Conservation (phyloP, 2,329 filamentous ascomycete genomes). For the Aspergillus quadricinctus region DNA sequence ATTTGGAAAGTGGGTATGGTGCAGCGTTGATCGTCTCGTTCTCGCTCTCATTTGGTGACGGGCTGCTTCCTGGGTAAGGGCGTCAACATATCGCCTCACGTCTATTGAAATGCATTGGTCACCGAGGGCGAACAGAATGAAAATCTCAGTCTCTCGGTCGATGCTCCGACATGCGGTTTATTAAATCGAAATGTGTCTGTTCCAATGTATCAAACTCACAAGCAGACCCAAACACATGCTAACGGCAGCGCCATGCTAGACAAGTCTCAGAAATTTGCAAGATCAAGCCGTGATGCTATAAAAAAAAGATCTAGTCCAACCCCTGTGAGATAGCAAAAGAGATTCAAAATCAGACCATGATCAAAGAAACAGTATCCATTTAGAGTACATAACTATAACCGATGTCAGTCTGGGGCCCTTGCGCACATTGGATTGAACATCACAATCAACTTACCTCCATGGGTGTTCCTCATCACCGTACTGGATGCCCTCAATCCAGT, state of each 20-base stretch:
- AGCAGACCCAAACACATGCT: not conserved
- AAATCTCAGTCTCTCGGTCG: not conserved
- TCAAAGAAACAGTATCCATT: not conserved
- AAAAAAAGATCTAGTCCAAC: not conserved
- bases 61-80: not conserved
- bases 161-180: not conserved
- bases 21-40: not conserved
- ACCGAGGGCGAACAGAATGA: not conserved
- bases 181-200: not conserved
- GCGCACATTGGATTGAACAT: not conserved
- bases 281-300: not conserved
- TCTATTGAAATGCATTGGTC: not conserved
- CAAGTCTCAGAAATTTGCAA: not conserved
- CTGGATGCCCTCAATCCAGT: conserved; percentile 93
- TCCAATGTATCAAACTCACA: not conserved
- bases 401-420: not conserved
- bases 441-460: conserved; percentile 65
- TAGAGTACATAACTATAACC: not conserved
- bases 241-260: not conserved
- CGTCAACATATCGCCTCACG: not conserved
- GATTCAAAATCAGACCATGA: not conserved
- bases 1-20: not conserved
- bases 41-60: not conserved
- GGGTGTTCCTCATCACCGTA: conserved; percentile 89
- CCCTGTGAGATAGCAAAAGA: not conserved